Evolutionary conservation across 1,284 basidiomycete genomes (phyloP), one percentile per base, ranked within the genome.

Genomic region (Cutaneotrichosporon cutaneum): DNA sequence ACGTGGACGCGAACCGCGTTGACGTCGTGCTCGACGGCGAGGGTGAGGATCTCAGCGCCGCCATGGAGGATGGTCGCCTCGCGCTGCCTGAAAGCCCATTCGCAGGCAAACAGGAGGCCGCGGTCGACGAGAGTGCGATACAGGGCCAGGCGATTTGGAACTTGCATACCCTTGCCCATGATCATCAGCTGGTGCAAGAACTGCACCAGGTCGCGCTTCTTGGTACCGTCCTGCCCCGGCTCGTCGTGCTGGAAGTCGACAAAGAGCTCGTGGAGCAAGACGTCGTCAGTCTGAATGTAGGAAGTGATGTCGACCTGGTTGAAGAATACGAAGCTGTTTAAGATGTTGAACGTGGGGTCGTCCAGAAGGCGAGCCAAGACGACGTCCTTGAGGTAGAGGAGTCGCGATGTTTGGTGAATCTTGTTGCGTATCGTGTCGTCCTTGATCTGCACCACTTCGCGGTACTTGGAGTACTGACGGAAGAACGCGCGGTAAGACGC

Each of bases 291-390:
- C 73, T 94, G 90, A 53, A 97, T 86, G 76, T 95, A 89, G 58
- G 85, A 87, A 74, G 98, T 92, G 73, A 99, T 98, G 80, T 99
- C 95, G 72, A 95, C 94, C 80, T 99, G 95, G 81, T 98, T 96
- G 85, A 95, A 99, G 76, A 98, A 95, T 76, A 99, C 92, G 80
- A 92, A 92, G 18, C 92, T 93, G 80, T 94, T 97, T 72, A 99
- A 86, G 70, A 97, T 92, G 71, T 94, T 94, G 82, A 97, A 96
- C 0, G 94, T 97, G 1, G 92, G 90, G 77, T 99, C 95, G 73
- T 99, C 95, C 51, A 98, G 85, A 2, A 90, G 87, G 8, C 95
- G 87, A 0, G 94, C 93, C 35, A 99, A 88, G 39, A 99, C 92
- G 62, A 99, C 95, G 75, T 99, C 95, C 78, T 97, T 98, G 67